These are phyloP conservation scores for Daldinia concentrica DNA, from an alignment of 495 filamentous ascomycete genomes.

Conservation along the genomic window DNA sequence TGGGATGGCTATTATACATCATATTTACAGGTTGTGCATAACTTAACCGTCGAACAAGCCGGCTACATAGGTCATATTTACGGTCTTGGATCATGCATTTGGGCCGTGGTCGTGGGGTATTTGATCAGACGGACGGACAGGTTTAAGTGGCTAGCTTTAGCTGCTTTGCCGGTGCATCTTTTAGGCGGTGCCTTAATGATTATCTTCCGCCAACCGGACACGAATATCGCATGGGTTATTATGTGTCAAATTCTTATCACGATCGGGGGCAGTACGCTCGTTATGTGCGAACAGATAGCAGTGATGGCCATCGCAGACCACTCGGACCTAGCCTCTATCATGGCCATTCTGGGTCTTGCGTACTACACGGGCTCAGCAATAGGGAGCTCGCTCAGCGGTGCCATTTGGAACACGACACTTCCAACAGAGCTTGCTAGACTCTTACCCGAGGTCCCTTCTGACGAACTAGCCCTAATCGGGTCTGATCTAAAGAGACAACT, in stretches of 20 bases:
- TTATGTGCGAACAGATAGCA: slow-evolving; percentile 64
- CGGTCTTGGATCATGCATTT: slow-evolving; percentile 73
- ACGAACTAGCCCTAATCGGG: slow-evolving; percentile 63
- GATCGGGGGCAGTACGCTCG: slow-evolving; percentile 68
- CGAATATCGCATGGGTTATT: slow-evolving; percentile 67
- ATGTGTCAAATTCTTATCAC: slow-evolving; percentile 76
- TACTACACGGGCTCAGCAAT: slow-evolving; percentile 62
- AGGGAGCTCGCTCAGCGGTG: slow-evolving; percentile 62
- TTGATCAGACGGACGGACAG: slow-evolving; percentile 65
- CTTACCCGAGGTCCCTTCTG: slow-evolving; percentile 54
- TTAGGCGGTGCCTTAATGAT: slow-evolving; percentile 78
- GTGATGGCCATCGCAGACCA: slow-evolving; percentile 63
- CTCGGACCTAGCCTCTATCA: slow-evolving; percentile 62
- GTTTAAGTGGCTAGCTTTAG: slow-evolving; percentile 69
- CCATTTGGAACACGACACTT: slow-evolving; percentile 66
- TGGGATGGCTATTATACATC: slow-evolving; percentile 75
- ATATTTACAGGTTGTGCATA: slow-evolving; percentile 77
- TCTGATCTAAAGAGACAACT: slow-evolving; percentile 69
- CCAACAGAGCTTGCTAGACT: slow-evolving; percentile 51
- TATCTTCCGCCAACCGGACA: slow-evolving; percentile 67
- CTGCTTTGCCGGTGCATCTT: slow-evolving; percentile 71
- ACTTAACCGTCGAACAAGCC: slow-evolving; percentile 63
- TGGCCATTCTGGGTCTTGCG: slow-evolving; percentile 62
- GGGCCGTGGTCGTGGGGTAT: slow-evolving; percentile 64
- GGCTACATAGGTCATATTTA: slow-evolving; percentile 75